These are phyloP conservation scores for Jatropha podagrica DNA, from an alignment of 441 rosid genomes.

Conservation along the genomic window DNA sequence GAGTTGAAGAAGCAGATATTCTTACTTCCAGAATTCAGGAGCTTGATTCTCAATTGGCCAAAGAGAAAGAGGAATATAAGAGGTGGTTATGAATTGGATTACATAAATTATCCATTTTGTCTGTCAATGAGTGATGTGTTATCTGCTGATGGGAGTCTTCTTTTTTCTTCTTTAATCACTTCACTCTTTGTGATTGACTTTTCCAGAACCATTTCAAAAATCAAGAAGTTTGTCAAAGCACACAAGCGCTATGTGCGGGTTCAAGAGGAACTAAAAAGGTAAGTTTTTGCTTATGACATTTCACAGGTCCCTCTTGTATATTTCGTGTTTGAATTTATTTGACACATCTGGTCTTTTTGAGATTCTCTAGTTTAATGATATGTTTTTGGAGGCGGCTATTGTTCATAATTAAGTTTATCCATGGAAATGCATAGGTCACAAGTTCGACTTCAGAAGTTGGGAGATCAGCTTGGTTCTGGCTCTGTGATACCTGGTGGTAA, in stretches of 20 bases:
- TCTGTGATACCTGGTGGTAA: constrained; percentile 41
- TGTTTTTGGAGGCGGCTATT: constrained; percentile 11
- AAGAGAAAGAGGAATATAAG: constrained; percentile 71
- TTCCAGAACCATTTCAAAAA: constrained; percentile 67
- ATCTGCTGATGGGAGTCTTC: constrained; percentile 19
- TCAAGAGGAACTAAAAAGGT: constrained; percentile 84
- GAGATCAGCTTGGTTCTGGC: constrained; percentile 60
- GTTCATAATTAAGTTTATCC: constrained; percentile 21
- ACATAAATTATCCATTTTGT: constrained; percentile 4
- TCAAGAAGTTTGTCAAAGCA: constrained; percentile 74
- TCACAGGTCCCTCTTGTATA: constrained; percentile 9
- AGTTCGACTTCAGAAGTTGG: constrained; percentile 66
- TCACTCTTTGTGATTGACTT: constrained; percentile 23
- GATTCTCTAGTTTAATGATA: constrained; percentile 5
- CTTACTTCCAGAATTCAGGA: constrained; percentile 68
- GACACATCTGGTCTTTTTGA: not conserved
- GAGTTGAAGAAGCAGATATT: constrained; percentile 65
- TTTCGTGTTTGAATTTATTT: not conserved
- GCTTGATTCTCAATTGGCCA: constrained; percentile 66
- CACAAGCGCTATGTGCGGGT: constrained; percentile 54
- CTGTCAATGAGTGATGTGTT: not conserved
- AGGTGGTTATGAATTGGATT: constrained; percentile 44
- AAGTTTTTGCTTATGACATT: constrained; percentile 20
- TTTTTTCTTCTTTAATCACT: constrained; percentile 12
- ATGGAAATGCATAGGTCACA: constrained; percentile 60